Evolutionary conservation across 805 yeast species (phyloP), one percentile per base, ranked within the genome.

Genomic region (Candida gorgasii): DNA sequence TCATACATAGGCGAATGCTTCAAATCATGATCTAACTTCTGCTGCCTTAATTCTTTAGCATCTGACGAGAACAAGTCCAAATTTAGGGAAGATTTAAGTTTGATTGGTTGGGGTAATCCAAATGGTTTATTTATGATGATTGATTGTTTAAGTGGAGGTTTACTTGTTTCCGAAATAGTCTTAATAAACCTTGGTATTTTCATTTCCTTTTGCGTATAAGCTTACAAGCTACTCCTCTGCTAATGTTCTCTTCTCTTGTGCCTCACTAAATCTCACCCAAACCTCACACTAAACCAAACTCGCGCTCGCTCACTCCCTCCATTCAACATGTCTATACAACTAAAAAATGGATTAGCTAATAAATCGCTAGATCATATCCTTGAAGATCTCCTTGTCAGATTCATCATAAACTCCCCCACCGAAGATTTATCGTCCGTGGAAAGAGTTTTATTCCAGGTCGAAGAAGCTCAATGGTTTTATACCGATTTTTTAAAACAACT

Each of bases 401-500:
- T 93, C 58, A 82, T 95, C 37, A 78, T 90, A 44, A 93, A 93
- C 69, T 86, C 90, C 40, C 98, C 99, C 8, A 79, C 80, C 4
- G 97, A 92, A 56, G 99, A 93, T 61, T 67, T 92, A 40, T 80
- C 93, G 24, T 77, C 90, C 12, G 76, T 82, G 20, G 92, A 67
- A 47, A 75, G 99, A 57, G 85, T 90, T 18, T 79, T 89, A 57
- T 93, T 93, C 67, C 96, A 90, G 60, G 83, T 93, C 31, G 99
- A 93, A 69, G 98, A 93, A 63, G 99, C 99, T 2, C 97, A 89
- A 53, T 93, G 99, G 99, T 93, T 86, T 59, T 93, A 90, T 63
- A 77, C 85, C 38, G 99, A 93, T 63, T 90, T 84, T 54, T 73
- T 84, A 9, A 76, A 90, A 26, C 77, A 76, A 26, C 65, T 83